A percentile compares a stretch with the other conserved stretches of the same genome.
Evolutionary conservation across 768 basidiomycete species (phyloP).

Genomic region (Hortiboletus flavorubellus): DNA sequence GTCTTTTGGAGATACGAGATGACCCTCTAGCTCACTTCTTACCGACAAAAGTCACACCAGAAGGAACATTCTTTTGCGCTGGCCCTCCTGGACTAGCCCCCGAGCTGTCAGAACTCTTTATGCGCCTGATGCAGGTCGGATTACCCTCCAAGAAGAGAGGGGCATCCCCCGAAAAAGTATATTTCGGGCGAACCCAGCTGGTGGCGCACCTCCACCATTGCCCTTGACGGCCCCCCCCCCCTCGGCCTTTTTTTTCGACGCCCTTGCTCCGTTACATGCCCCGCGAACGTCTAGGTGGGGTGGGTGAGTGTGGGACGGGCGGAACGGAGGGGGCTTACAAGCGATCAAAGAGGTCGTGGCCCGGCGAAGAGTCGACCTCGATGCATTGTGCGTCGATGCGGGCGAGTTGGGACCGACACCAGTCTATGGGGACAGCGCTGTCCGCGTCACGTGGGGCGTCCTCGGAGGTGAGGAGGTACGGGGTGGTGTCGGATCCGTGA

Average conservation of each 20-base stretch:
- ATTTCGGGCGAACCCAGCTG: too few species aligned
- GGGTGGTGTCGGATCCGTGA: conserved; percentile 12
- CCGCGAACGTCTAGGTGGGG: conserved; percentile 27
- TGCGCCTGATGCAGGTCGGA: conserved; percentile 59
- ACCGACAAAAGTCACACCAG: conserved; percentile 69
- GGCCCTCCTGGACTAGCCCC: conserved; percentile 83
- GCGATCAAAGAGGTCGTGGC: conserved; percentile 44
- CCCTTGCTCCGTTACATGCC: too few species aligned
- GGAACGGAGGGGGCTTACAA: conserved; percentile 33
- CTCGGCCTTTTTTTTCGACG: too few species aligned
- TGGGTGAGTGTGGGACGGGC: background rate
- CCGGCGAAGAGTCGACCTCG: conserved; percentile 38
- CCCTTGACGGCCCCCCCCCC: too few species aligned
- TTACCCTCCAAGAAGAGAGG: conserved; percentile 57
- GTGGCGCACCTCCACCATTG: too few species aligned
- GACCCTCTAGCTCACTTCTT: conserved; percentile 85
- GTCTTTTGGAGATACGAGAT: conserved; percentile 74
- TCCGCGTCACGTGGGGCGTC: conserved; percentile 37
- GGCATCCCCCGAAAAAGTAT: conserved; percentile 49
- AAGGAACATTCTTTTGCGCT: conserved; percentile 75
- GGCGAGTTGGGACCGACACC: conserved; percentile 45
- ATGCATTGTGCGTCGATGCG: conserved; percentile 40
- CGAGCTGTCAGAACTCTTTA: conserved; percentile 80
- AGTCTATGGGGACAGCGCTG: conserved; percentile 42
- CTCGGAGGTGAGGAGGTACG: conserved; percentile 35